Evolutionary conservation across 441 rosid species (phyloP).

Genomic region (Cnidoscolus chayamansa): DNA sequence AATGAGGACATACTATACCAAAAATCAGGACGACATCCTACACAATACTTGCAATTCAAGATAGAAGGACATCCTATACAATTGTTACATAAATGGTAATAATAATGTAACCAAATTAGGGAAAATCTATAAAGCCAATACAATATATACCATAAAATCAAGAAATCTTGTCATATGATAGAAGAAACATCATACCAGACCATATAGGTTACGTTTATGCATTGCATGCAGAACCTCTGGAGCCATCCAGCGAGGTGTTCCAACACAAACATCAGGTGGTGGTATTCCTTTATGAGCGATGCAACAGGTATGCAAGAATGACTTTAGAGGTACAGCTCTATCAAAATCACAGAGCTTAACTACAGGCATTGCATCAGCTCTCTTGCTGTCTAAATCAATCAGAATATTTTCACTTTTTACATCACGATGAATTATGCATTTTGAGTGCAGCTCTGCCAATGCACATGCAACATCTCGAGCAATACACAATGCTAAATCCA

Average conservation of each 20-base stretch:
- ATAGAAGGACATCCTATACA: too few species aligned
- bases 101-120: too few species aligned
- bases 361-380: constrained; percentile 54
- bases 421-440: constrained; percentile 92
- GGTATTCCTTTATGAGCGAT: constrained; percentile 76
- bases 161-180: not conserved
- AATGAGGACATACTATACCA: not conserved
- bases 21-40: not conserved
- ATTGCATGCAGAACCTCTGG: constrained; percentile 86
- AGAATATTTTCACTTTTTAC: constrained; percentile 89
- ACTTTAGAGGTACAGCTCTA: constrained; percentile 88
- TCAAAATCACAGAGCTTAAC: constrained; percentile 97
- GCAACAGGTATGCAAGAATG: constrained; percentile 73
- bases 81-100: too few species aligned
- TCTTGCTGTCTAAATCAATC: constrained; percentile 63
- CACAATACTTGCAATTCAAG: not conserved
- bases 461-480: constrained; percentile 80
- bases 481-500: constrained; percentile 60
- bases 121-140: too few species aligned
- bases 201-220: constrained; percentile 58
- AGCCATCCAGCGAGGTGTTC: constrained; percentile 99
- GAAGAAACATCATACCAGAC: constrained; percentile 54
- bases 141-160: too few species aligned
- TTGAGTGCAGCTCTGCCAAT: constrained; percentile 73
- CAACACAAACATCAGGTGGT: constrained; percentile 83